Evolutionary conservation across 345 rosid genomes (phyloP).

Genomic region (Pseudoturritis turrita): DNA sequence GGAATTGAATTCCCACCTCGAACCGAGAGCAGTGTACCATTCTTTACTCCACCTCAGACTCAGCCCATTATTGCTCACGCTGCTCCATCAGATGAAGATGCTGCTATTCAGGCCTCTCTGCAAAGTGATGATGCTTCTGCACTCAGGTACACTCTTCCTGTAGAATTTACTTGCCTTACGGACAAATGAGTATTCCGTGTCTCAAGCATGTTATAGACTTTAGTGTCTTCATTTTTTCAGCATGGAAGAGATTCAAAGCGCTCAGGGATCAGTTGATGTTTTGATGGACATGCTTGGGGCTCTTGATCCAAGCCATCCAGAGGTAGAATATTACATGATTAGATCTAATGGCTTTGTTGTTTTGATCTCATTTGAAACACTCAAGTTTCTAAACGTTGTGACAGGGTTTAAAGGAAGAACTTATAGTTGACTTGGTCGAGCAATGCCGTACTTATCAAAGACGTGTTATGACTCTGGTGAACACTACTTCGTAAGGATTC

Average conservation of each 20-base stretch:
- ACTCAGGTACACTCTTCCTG: constrained; percentile 53
- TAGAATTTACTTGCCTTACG: too few species aligned
- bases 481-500: constrained; percentile 55
- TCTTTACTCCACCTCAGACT: constrained; percentile 96
- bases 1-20: constrained; percentile 94
- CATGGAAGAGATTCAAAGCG: constrained; percentile 69
- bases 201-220: constrained; percentile 8
- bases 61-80: constrained; percentile 54
- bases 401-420: constrained; percentile 84
- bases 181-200: not conserved
- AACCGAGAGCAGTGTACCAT: constrained; percentile 69
- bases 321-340: constrained; percentile 42
- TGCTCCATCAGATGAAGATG: constrained; percentile 67
- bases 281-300: constrained; percentile 85
- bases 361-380: not conserved
- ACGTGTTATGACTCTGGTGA: constrained; percentile 80
- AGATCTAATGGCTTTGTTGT: not conserved
- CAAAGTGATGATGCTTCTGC: constrained; percentile 84
- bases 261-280: constrained; percentile 66
- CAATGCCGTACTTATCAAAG: constrained; percentile 88
- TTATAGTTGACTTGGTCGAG: constrained; percentile 82
- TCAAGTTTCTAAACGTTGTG: constrained; percentile 17
- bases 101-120: constrained; percentile 86
- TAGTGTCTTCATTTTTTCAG: constrained; percentile 38
- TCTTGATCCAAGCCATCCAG: constrained; percentile 70